A percentile compares a stretch with the other conserved stretches of the same genome.
These are phyloP conservation scores for Pseudocercospora vitis DNA, from an alignment of 2,329 filamentous ascomycete genomes.

Conservation along the genomic window DNA sequence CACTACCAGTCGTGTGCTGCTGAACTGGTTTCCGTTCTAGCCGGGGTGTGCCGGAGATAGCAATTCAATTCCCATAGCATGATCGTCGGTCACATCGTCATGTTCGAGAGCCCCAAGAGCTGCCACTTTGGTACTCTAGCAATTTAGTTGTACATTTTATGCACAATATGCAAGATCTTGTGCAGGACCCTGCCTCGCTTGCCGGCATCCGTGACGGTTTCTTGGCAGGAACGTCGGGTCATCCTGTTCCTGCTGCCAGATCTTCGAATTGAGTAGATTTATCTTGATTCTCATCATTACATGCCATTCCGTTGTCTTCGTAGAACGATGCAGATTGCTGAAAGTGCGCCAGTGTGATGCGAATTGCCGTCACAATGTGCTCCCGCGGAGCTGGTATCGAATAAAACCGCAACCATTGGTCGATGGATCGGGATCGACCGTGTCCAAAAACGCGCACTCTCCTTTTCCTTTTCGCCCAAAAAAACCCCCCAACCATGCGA, in stretches of 20 bases:
- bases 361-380: background rate
- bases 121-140: background rate
- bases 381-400: constrained; percentile 8
- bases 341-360: background rate
- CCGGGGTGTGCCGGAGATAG: no score
- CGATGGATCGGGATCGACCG: background rate
- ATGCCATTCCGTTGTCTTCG: background rate
- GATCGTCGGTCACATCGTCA: background rate
- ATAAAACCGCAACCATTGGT: background rate
- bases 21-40: no score
- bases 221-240: background rate
- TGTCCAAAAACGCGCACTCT: background rate
- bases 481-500: no score
- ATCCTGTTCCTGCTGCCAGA: background rate
- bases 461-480: no score
- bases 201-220: background rate
- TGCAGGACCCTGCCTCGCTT: background rate
- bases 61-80: no score
- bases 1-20: no score
- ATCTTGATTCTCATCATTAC: background rate
- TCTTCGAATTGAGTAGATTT: background rate
- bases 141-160: no score
- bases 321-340: background rate
- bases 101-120: background rate
- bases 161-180: background rate